These are phyloP conservation scores for Curvularia sp. DNA, from an alignment of 2,329 filamentous ascomycete genomes.

Conservation along the genomic window DNA sequence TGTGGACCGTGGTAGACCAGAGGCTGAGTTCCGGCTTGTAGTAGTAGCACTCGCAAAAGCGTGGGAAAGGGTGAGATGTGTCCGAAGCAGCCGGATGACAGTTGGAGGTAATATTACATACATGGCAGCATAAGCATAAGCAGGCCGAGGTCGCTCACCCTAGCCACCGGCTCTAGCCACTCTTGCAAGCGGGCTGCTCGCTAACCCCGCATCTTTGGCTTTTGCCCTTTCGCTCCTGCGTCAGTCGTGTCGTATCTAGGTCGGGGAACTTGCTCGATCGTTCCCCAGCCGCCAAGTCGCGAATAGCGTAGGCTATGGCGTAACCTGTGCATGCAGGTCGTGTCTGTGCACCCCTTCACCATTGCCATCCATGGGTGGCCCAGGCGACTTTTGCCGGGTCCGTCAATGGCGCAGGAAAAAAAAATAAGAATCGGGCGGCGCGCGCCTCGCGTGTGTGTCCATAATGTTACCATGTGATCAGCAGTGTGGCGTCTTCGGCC, in stretches of 20 bases:
- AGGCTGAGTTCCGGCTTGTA: slow-evolving; percentile 6
- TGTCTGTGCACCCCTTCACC: neutral
- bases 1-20: slow-evolving; percentile 10
- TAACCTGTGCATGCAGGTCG: neutral
- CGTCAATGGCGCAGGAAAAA: slow-evolving; percentile 5
- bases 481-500: slow-evolving; percentile 28
- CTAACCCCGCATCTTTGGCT: slow-evolving; percentile 34
- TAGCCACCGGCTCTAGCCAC: slow-evolving; percentile 17
- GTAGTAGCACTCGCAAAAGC: neutral
- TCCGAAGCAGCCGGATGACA: neutral
- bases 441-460: slow-evolving; percentile 13
- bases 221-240: slow-evolving; percentile 10
- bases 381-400: slow-evolving; percentile 15
- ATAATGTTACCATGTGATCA: slow-evolving; percentile 24
- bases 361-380: neutral
- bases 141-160: slow-evolving; percentile 29
- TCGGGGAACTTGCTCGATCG: slow-evolving; percentile 24
- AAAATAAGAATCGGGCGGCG: slow-evolving; percentile 8
- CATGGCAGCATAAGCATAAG: neutral
- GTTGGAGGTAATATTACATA: neutral
- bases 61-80: slow-evolving; percentile 10
- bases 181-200: slow-evolving; percentile 15
- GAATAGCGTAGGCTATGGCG: slow-evolving; percentile 7
- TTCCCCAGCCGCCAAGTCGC: slow-evolving; percentile 19
- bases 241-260: slow-evolving; percentile 15